Percentiles rank a stretch among this genome's conserved stretches.
phyloP scores from a whole-genome alignment of 2,329 filamentous ascomycete genomes.

The Colletotrichum sp. region DNA sequence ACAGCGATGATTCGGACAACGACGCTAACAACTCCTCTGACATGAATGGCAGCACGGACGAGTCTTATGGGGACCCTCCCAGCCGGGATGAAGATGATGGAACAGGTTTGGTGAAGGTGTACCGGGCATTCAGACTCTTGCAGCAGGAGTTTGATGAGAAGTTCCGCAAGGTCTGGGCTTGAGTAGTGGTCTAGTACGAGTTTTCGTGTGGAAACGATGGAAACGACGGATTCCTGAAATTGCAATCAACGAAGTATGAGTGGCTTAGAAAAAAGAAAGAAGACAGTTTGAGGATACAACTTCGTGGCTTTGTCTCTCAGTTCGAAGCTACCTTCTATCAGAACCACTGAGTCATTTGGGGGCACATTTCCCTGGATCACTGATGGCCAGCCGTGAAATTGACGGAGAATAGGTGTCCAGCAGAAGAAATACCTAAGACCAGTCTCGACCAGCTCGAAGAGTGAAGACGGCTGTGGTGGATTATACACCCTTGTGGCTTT shows the following conservation, averaged over 20 bases:
- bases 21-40: conserved; percentile 26
- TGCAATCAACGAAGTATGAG: background rate
- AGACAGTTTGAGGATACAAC: background rate
- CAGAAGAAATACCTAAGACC: background rate
- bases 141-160: conserved; percentile 67
- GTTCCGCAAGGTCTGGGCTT: conserved; percentile 68
- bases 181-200: conserved; percentile 4
- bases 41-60: background rate
- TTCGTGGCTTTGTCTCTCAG: background rate
- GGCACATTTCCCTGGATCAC: background rate
- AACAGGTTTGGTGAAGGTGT: conserved; percentile 57
- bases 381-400: background rate
- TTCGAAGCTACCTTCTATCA: background rate
- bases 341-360: background rate
- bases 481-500: background rate
- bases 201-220: background rate
- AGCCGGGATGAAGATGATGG: conserved; percentile 37
- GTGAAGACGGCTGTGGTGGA: too few species aligned
- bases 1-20: conserved; percentile 31
- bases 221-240: background rate
- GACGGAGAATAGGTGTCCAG: background rate
- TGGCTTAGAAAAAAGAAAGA: too few species aligned
- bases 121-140: conserved; percentile 63
- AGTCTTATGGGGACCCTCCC: background rate
- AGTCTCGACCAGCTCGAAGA: too few species aligned